phyloP scores from a whole-genome alignment of 2,329 filamentous ascomycete species.

The Aplosporella prunicola region DNA sequence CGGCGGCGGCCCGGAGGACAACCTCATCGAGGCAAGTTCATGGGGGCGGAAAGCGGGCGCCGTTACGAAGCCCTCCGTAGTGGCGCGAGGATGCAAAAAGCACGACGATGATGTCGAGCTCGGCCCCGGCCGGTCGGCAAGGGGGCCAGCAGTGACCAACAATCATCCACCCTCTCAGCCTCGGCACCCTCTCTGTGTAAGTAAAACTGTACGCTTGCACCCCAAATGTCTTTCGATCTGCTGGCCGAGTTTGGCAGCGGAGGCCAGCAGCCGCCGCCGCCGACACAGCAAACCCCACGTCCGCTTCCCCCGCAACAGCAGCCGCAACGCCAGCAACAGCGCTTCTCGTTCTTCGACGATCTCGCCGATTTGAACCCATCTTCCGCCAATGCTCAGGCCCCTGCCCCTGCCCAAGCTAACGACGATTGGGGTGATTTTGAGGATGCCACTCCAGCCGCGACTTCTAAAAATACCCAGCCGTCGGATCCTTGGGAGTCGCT shows the following conservation, averaged over 20 bases:
- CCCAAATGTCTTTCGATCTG: conserved; percentile 13
- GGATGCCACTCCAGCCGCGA: conserved; percentile 16
- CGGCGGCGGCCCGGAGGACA: too few relatives aligned
- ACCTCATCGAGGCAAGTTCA: too few relatives aligned
- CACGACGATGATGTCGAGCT: too few relatives aligned
- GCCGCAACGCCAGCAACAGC: conserved; percentile 14
- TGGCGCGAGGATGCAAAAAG: too few relatives aligned
- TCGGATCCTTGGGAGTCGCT: conserved; percentile 9
- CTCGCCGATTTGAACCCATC: conserved; percentile 12
- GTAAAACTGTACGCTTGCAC: too few relatives aligned
- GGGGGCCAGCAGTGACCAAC: too few relatives aligned
- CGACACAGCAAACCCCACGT: neutral
- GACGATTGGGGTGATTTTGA: conserved; percentile 36
- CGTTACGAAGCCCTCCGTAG: too few relatives aligned
- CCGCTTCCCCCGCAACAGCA: neutral
- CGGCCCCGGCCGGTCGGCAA: too few relatives aligned
- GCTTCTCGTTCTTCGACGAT: conserved; percentile 28
- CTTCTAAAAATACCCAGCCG: conserved; percentile 3
- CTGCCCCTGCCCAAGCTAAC: conserved; percentile 7
- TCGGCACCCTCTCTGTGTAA: too few relatives aligned
- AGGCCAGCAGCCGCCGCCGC: conserved; percentile 1
- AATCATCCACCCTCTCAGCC: too few relatives aligned
- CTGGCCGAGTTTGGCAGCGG: conserved; percentile 12
- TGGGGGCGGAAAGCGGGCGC: too few relatives aligned
- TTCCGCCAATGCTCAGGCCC: neutral